Evolutionary conservation across 2,329 filamentous ascomycete genomes (phyloP), one percentile per base, ranked within the genome.

Genomic region (Diaporthe longicolla): DNA sequence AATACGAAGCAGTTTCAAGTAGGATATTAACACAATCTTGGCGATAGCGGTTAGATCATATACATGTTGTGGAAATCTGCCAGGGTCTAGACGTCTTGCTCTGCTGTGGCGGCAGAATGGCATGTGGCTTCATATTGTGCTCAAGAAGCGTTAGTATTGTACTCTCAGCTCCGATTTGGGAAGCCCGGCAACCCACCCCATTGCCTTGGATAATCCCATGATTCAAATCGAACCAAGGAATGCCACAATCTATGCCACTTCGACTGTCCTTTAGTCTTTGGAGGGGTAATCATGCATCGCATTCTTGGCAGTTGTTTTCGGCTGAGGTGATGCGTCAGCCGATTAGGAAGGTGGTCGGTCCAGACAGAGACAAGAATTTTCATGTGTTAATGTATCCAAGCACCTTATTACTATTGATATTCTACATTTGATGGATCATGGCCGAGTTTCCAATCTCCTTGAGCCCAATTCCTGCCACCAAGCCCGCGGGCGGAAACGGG

Each of bases 141-240:
- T 19, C 13, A 32, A 37, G n/a, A 26, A 26, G 17, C n/a, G 21
- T 72, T 76, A 29, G n/a, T 32, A 76, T 76, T 76, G 74, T 76
- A 26, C 43, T 61, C 40, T 26, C 15, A 43, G 19, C 29, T 15
- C 35, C 17, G 19, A 29, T 57, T 35, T 24, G 57, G 29, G 13
- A 29, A 32, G 43, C 9, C 21, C 4, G 19, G 45, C 19, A 7
- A 32, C 19, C 45, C 57, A 19, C 57, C 43, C 11, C 57, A 17
- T 37, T 37, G 37, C 37, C 37, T 37, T 37, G 37, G 10, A 10
- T 37, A 37, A 37, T 10, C 37, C 37, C 37, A 37, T 37, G 37
- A 37, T 13, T 13, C 37, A 37, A 37, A 37, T 37, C 2, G 10
- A 37, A 37, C 37, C 10, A 37, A 37, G 17, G 7, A 43, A 19